Base-by-base conservation (phyloP, 208 protist genomes). In the Leishmania gerbilli region DNA sequence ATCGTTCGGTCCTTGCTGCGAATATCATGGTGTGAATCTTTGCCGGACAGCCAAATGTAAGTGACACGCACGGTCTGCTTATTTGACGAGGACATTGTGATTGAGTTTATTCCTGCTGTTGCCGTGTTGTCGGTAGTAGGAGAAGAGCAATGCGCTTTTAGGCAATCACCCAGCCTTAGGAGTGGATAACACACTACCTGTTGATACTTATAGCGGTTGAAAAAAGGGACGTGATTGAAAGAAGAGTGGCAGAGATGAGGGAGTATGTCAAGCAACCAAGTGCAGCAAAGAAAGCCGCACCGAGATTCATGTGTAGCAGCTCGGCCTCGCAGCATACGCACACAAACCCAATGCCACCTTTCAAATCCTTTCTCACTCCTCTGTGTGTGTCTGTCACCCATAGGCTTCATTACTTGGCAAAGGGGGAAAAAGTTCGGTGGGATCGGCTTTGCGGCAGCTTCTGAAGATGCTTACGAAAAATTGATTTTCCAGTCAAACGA, bases 1-100 rank as follows among this genome's bases (percentile, higher is more conserved):
- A 96, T 87, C 15, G 94, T 97, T 56, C 92, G 81, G 83, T 96
- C 92, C 85, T 97, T 97, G 83, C 92, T 94, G 56, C 94, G 91
- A 77, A 97, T 94, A 64, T 97, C 94, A 85, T 95, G 92, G 68
- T 96, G 93, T 19, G 93, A 53, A 89, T 96, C 84, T 77, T 91
- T 92, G 27, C 95, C 91, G 40, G 86, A 71, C n/a, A 95, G 80
- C 92, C 95, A 97, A n/a, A 97, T 95, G 88, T 96, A 97, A 27
- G 91, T 94, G 15, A 95, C 91, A 68, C 91, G 88, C 51, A 89
- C 87, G 4, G 89, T 79, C 53, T 92, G 77, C 55, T 90, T 91
- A 69, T 76, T 83, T 60, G 87, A 84, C 7, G 67, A 79, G n/a
- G 77, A 85, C 77, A 84, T 88, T 37, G 69, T 74, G 21, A 74